Evolutionary conservation across 202 grass and related monocot genomes (phyloP).

Genomic region (Panicum virgatum): DNA sequence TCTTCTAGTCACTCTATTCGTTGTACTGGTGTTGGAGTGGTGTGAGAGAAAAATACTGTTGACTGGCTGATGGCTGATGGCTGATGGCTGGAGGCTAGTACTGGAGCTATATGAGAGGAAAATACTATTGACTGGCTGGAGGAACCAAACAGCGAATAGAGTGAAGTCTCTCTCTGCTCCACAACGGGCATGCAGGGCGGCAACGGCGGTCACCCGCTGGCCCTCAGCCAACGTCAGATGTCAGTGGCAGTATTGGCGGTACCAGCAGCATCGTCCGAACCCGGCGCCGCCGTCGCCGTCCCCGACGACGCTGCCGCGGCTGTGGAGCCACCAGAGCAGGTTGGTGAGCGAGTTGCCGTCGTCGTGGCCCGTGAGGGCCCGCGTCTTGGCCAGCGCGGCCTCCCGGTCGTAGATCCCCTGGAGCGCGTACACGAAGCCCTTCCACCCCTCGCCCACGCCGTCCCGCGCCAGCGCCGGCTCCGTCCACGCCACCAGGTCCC

Average conservation of each 20-base stretch:
- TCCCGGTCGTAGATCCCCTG: conserved; percentile 77
- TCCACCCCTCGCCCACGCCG: conserved; percentile 89
- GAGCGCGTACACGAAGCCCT: conserved; percentile 89
- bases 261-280: conserved; percentile 62
- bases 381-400: conserved; percentile 55
- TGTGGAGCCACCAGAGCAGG: conserved; percentile 93
- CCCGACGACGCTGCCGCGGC: conserved; percentile 42
- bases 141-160: too few species aligned
- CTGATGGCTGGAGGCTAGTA: too few species aligned
- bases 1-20: too few species aligned
- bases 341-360: conserved; percentile 86
- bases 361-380: conserved; percentile 50
- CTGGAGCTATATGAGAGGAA: too few species aligned
- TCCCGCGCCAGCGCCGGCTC: conserved; percentile 62
- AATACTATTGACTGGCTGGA: too few species aligned
- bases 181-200: neutral
- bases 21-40: too few species aligned
- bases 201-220: neutral
- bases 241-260: conserved; percentile 82
- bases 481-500: conserved; percentile 79
- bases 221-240: conserved; percentile 9
- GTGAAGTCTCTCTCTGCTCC: neutral
- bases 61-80: too few species aligned
- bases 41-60: too few species aligned
- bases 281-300: conserved; percentile 1